Base-by-base conservation (phyloP, 305 asterid genomes). In the Ilex paraguariensis region DNA sequence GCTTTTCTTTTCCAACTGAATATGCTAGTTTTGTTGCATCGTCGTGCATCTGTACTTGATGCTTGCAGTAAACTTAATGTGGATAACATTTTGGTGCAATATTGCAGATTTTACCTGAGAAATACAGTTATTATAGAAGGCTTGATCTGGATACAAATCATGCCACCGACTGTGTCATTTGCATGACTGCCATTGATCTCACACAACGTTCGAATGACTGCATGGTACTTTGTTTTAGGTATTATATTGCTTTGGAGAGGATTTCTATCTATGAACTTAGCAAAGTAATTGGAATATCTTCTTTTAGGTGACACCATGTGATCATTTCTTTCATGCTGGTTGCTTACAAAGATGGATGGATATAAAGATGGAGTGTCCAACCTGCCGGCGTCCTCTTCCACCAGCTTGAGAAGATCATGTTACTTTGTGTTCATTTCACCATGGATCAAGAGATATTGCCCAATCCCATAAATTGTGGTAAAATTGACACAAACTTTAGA, bases 321-420 rank as follows among this genome's bases (percentile, higher is more conserved):
- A 93, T 65, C 99, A 93, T 84, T 88, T 90, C 86, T 93, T 90
- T 73, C 99, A 93, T 75, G 75, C 89, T 10, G 82, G 92, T 31
- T 93, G 99, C 64, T 71, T 93, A 70, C 97, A 87, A 73, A 83
- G 96, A 81, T 93, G 99, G 99, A 90, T 93, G 99, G 99, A 93
- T 81, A 82, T 93, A 64, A 93, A 93, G 81, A 90, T 93, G 99
- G 99, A 93, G 81, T 93, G 99, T 77, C 99, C 99, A 14, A 93
- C 97, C 28, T 93, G 97, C 66, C 90, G 97, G 1, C 92, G 99
- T 16, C 78, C 96, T 42, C 99, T 93, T 67, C 97, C 99, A n/a
- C 95, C 99, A 4, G 85, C 95, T n/a, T 93, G 63, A 86, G 72
- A 59, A 52, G 62, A 68, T 64, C 73, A 70, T 61, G 70, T 68